Conservation (phyloP, 176 grass and related monocot genomes). For the Panicum miliaceum region DNA sequence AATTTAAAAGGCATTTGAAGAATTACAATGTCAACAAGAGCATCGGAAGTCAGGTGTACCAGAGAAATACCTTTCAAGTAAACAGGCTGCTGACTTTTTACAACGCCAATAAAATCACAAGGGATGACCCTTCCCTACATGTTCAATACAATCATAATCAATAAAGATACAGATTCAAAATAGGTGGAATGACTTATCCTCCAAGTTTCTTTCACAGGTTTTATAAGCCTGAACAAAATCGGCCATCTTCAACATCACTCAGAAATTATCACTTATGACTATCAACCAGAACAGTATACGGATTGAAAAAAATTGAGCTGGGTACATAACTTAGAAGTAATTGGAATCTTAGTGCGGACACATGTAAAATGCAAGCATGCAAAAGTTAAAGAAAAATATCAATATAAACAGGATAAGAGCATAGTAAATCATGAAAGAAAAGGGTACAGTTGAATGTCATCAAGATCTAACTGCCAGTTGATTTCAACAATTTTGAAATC, state of each 20-base stretch:
- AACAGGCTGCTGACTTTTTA: conserved; percentile 94
- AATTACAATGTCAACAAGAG: conserved; percentile 10
- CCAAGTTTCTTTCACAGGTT: neutral
- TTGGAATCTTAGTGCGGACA: neutral
- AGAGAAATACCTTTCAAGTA: conserved; percentile 70
- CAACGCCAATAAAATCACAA: conserved; percentile 88
- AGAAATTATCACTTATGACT: neutral
- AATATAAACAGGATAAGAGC: neutral
- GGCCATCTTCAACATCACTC: neutral
- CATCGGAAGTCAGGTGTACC: conserved; percentile 8
- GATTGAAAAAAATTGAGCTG: conserved; percentile 11
- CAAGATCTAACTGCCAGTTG: conserved; percentile 24
- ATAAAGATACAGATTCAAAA: conserved; percentile 19
- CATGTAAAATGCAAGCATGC: conserved; percentile 15
- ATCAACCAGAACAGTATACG: conserved; percentile 13
- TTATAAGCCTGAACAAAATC: neutral
- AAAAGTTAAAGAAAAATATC: neutral
- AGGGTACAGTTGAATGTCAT: neutral
- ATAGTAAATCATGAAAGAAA: neutral
- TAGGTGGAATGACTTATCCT: neutral
- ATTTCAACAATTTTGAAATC: conserved; percentile 1
- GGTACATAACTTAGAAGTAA: conserved; percentile 16
- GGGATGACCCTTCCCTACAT: conserved; percentile 94
- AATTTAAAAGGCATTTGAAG: conserved; percentile 36
- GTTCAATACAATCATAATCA: conserved; percentile 33